phyloP scores from a whole-genome alignment of 2,329 filamentous ascomycete genomes.

The Aspergillus vadensis region DNA sequence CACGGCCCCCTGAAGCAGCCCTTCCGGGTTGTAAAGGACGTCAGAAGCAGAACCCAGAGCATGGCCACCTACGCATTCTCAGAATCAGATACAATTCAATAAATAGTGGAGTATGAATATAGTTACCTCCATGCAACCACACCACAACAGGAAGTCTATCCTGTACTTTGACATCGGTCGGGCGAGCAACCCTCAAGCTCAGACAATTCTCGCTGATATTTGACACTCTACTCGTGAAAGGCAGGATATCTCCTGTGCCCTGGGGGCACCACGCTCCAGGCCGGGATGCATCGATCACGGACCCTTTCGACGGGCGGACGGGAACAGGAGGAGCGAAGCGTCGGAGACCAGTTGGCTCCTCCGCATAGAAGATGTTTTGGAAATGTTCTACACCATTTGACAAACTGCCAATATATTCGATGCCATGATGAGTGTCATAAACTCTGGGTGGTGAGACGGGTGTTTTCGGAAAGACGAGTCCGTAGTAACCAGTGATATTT shows the following conservation, averaged over 20 bases:
- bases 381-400: conserved; percentile 17
- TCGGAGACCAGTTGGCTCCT: conserved; percentile 16
- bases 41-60: conserved; percentile 18
- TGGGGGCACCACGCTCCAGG: conserved; percentile 23
- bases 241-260: conserved; percentile 21
- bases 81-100: not conserved
- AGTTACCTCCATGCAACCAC: conserved; percentile 21
- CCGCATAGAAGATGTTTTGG: conserved; percentile 24
- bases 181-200: conserved; percentile 19
- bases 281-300: conserved; percentile 21
- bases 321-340: conserved; percentile 21
- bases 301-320: conserved; percentile 4
- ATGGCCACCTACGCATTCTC: conserved; percentile 16
- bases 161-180: not conserved
- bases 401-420: conserved; percentile 17
- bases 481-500: not conserved
- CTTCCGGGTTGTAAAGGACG: conserved; percentile 19
- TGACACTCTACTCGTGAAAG: conserved; percentile 20
- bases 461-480: not conserved
- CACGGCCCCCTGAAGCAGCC: conserved; percentile 12
- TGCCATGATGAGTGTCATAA: conserved; percentile 1
- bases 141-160: conserved; percentile 18
- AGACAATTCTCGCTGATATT: conserved; percentile 24
- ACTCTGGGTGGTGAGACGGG: not conserved
- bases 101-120: not conserved